Evolutionary conservation across 2,329 filamentous ascomycete species (phyloP).

Genomic region (Colletotrichum sp.): DNA sequence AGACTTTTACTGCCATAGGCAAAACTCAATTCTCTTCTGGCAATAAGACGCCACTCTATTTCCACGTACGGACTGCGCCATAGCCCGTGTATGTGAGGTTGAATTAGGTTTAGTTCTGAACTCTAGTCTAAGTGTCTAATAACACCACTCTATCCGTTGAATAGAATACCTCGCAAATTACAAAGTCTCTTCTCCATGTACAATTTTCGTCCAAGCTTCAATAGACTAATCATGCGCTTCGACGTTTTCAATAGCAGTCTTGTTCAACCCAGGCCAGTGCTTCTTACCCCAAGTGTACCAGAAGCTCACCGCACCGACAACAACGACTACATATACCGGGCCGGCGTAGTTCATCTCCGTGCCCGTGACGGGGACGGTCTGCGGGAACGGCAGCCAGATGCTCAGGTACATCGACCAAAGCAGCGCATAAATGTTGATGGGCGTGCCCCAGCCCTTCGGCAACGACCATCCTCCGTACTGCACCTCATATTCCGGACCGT

Average conservation of each 20-base stretch:
- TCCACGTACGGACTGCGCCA: neutral
- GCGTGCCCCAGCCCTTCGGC: conserved; percentile 3
- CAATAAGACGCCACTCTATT: neutral
- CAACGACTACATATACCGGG: conserved; percentile 8
- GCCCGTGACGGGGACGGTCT: conserved; percentile 11
- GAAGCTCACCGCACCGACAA: conserved; percentile 1
- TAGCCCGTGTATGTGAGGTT: neutral
- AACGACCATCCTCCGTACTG: conserved; percentile 14
- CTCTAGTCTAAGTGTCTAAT: neutral
- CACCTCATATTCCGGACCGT: neutral
- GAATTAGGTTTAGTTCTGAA: neutral
- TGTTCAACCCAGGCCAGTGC: conserved; percentile 13
- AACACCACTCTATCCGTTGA: neutral
- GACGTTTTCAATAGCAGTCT: conserved; percentile 11
- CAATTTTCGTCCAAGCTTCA: neutral
- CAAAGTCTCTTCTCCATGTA: neutral
- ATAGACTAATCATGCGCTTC: neutral
- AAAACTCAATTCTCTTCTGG: neutral
- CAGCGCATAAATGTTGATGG: conserved; percentile 12
- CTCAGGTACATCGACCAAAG: conserved; percentile 13
- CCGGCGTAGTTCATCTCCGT: conserved; percentile 19
- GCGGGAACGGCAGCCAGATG: conserved; percentile 15
- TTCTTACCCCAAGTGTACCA: conserved; percentile 16
- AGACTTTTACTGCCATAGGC: neutral
- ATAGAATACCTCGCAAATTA: neutral